A percentile compares a stretch with the other conserved stretches of the same genome.
Conservation (phyloP, 495 filamentous ascomycete genomes). For the Sordaria brevicollis region DNA sequence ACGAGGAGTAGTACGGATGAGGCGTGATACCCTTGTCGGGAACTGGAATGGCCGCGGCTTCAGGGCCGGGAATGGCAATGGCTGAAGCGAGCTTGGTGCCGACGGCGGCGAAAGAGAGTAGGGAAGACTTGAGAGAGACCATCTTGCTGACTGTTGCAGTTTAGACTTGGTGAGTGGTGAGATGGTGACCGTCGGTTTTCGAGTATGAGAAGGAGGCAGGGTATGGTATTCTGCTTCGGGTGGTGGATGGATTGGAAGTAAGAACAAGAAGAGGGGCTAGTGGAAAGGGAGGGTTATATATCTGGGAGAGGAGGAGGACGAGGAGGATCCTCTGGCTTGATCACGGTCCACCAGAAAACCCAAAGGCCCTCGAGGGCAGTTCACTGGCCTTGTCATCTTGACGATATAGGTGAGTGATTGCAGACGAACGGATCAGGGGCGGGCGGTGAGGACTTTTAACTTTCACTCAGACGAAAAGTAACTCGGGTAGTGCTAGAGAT, state of each 20-base stretch:
- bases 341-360: neutral
- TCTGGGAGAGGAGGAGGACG: neutral
- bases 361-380: neutral
- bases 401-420: neutral
- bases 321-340: neutral
- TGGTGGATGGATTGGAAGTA: neutral
- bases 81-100: neutral
- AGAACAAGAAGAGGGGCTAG: neutral
- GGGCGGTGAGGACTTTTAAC: neutral
- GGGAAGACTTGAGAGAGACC: neutral
- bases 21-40: conserved; percentile 22
- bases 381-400: neutral
- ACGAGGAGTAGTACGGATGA: conserved; percentile 32
- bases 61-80: neutral
- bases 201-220: neutral
- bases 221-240: neutral
- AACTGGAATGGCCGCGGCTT: neutral
- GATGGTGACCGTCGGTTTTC: neutral
- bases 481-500: neutral
- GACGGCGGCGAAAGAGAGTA: neutral
- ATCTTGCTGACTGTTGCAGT: neutral
- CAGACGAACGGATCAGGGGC: neutral
- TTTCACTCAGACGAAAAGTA: neutral
- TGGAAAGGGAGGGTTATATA: neutral
- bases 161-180: neutral